Conservation (phyloP, 2,329 filamentous ascomycete species). For the Neurospora sp. region DNA sequence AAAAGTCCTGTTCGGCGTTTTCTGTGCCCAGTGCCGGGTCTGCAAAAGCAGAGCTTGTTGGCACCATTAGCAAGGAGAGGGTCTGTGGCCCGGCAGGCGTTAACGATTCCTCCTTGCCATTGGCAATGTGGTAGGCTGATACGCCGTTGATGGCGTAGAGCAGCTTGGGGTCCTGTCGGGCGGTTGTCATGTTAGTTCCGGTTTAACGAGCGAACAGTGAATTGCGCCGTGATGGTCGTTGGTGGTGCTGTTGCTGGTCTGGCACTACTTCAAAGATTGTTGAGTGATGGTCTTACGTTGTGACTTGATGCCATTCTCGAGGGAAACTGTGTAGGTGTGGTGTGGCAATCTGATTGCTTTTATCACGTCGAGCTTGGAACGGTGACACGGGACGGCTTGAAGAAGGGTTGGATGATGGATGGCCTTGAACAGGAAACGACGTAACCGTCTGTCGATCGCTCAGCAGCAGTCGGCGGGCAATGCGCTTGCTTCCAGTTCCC, state of each 20-base stretch:
- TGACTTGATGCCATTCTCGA: conserved; percentile 33
- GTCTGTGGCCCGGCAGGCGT: conserved; percentile 84
- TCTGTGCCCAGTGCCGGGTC: conserved; percentile 44
- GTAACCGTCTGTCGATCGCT: neutral
- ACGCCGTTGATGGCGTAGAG: conserved; percentile 73
- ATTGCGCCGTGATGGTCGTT: neutral
- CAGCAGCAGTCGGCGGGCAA: neutral
- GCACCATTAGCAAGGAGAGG: conserved; percentile 89
- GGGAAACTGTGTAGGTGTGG: neutral
- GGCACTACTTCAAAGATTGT: neutral
- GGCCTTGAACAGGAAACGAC: neutral
- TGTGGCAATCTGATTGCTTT: neutral
- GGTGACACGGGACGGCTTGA: neutral
- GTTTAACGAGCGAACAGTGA: neutral
- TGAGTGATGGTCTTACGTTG: conserved; percentile 24
- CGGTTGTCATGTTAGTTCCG: conserved; percentile 1
- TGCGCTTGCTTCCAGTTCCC: neutral
- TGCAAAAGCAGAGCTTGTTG: conserved; percentile 66
- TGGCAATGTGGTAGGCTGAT: conserved; percentile 78
- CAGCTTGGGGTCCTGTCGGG: conserved; percentile 48
- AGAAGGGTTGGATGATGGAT: neutral
- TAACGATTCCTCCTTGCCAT: conserved; percentile 74
- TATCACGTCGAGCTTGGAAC: neutral
- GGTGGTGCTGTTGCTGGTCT: neutral
- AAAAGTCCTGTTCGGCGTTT: conserved; percentile 79